phyloP scores from a whole-genome alignment of 192 early-diverging fungal species.

The Backusella liffmaniae region DNA sequence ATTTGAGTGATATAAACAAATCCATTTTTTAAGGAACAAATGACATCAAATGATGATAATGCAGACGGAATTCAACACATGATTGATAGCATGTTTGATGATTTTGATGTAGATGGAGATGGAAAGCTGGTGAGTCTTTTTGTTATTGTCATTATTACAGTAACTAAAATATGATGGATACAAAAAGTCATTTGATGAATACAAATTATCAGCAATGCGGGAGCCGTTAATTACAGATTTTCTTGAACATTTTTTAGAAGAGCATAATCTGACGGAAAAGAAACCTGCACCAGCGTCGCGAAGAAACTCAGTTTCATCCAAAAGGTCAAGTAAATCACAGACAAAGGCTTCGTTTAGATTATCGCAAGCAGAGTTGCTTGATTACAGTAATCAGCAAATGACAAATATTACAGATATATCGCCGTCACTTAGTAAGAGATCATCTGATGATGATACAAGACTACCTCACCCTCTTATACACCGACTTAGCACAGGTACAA shows the following conservation, averaged over 20 bases:
- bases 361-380: slow-evolving; percentile 35
- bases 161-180: too few relatives aligned
- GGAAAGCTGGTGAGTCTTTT: slow-evolving; percentile 58
- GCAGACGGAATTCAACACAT: slow-evolving; percentile 56
- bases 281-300: slow-evolving; percentile 18
- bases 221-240: slow-evolving; percentile 78
- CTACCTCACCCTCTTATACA: neutral
- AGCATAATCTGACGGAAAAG: slow-evolving; percentile 38
- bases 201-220: slow-evolving; percentile 74
- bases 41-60: slow-evolving; percentile 66
- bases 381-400: slow-evolving; percentile 31
- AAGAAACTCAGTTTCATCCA: slow-evolving; percentile 22
- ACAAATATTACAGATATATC: neutral
- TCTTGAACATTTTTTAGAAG: slow-evolving; percentile 69
- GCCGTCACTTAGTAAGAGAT: neutral
- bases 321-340: slow-evolving; percentile 16
- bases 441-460: neutral
- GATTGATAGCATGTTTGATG: slow-evolving; percentile 72
- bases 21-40: neutral
- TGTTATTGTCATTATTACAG: neutral
- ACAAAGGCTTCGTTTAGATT: slow-evolving; percentile 21
- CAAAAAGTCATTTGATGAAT: slow-evolving; percentile 65
- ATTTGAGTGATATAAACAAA: neutral
- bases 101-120: slow-evolving; percentile 80
- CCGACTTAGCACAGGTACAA: neutral